Evolutionary conservation across 176 grass and related monocot species (phyloP).

Genomic region (Ensete ventricosum): DNA sequence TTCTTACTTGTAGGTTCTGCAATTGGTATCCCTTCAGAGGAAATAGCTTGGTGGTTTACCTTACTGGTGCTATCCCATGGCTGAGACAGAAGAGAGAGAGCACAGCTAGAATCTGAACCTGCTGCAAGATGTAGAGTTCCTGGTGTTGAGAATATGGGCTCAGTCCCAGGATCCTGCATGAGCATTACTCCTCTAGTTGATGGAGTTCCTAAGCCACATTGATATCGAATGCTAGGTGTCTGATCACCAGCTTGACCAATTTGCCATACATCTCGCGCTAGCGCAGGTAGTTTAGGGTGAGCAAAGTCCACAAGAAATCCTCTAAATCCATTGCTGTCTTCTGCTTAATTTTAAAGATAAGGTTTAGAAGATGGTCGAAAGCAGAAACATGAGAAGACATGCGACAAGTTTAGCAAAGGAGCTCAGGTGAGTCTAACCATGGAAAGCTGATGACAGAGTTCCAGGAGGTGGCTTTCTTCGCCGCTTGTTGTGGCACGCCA

Average conservation of each 20-base stretch:
- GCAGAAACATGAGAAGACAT: too few species aligned
- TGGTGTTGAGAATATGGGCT: not conserved
- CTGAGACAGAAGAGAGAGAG: conserved; percentile 20
- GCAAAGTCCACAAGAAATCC: conserved; percentile 6
- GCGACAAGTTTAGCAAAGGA: not conserved
- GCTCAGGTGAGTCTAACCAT: not conserved
- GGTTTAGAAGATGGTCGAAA: not conserved
- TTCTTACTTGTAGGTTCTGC: too few species aligned
- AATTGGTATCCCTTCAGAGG: too few species aligned
- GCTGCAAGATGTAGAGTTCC: not conserved
- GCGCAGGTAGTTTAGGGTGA: not conserved
- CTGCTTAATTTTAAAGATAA: not conserved
- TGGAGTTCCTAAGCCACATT: not conserved
- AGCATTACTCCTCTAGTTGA: not conserved
- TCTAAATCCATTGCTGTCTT: not conserved
- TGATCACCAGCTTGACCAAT: not conserved
- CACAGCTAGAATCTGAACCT: conserved; percentile 2
- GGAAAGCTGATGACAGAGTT: not conserved
- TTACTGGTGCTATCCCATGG: not conserved
- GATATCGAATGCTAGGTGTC: not conserved
- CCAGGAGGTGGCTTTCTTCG: conserved; percentile 10
- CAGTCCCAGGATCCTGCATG: too few species aligned
- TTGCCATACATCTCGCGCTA: not conserved
- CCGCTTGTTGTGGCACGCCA: conserved; percentile 11
- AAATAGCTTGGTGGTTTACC: too few species aligned